Evolutionary conservation across 1,284 basidiomycete genomes (phyloP).

Genomic region (Trametes sp.): DNA sequence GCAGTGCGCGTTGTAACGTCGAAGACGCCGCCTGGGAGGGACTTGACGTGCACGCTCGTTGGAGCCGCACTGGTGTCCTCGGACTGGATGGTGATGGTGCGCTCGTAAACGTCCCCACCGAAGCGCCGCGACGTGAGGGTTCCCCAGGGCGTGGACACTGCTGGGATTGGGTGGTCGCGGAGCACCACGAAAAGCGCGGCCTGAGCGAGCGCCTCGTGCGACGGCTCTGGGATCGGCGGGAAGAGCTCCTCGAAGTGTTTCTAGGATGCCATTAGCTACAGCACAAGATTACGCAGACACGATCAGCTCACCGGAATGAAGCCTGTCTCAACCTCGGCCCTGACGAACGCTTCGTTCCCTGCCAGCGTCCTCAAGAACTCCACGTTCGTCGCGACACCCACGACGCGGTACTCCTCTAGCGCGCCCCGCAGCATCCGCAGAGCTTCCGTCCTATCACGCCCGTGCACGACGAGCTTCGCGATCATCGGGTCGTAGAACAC

Average conservation of each 20-base stretch:
- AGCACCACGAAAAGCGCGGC: conserved; percentile 81
- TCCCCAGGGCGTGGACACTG: conserved; percentile 66
- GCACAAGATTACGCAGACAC: neutral
- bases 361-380: conserved; percentile 87
- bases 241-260: conserved; percentile 85
- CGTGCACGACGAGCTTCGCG: conserved; percentile 92
- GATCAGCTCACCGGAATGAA: conserved; percentile 77
- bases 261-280: conserved; percentile 47
- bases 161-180: conserved; percentile 58
- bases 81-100: conserved; percentile 61
- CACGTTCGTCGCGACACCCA: conserved; percentile 91
- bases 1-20: conserved; percentile 59
- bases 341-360: conserved; percentile 78
- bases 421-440: conserved; percentile 82
- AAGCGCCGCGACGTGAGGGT: conserved; percentile 77
- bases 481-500: conserved; percentile 97
- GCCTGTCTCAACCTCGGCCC: conserved; percentile 90
- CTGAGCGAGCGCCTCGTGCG: conserved; percentile 73
- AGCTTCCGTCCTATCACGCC: conserved; percentile 86
- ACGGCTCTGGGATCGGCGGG: conserved; percentile 64
- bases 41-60: conserved; percentile 56
- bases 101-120: conserved; percentile 73
- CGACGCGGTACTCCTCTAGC: conserved; percentile 88
- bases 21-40: conserved; percentile 53
- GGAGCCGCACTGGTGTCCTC: conserved; percentile 53